Base-by-base conservation (phyloP, 1,139 yeast species). In the Lodderomyces jiufengensis region DNA sequence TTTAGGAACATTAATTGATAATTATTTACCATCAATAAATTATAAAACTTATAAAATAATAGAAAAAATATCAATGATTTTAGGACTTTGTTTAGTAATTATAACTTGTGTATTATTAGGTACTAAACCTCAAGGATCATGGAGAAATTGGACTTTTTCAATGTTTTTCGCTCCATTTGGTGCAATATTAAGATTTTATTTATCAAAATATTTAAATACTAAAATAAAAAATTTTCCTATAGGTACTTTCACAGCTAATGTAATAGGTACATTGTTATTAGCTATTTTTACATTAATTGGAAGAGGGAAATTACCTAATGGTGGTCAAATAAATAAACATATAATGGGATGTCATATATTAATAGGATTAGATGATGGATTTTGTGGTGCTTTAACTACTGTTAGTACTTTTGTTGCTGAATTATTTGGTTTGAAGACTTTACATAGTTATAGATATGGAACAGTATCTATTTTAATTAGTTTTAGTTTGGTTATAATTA, bases 341-440 rank as follows among this genome's bases (percentile, higher is more conserved):
- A 29, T 48, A 0, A 47, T 71, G 2, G 58, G 70, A 1, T 73
- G 84, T 43, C 76, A 73, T 26, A 76, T 82, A 3, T 48, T 84
- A 0, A 49, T 49, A 8, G 95, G 85, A 0, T 55, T 86, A 1
- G 68, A 63, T 9, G 74, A 76, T 45, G 96, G 96, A 0, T 82
- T 79, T 43, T 82, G 94, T 52, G 96, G 95, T 0, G 70, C 79
- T 4, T 57, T 85, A 32, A 79, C 92, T 25, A 88, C 96, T 0
- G 76, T 85, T 25, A 80, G 88, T 38, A 82, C 95, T 0, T 82
- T 87, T 48, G 71, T 84, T 3, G 77, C 73, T 23, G 96, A 88
- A 53, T 55, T 85, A 29, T 66, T 66, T 45, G 63, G 62, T 0
- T 49, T 80, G 9, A 46, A 49, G 11, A 44, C 55, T 2, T 7